Conservation (phyloP, 345 rosid species). For the Eucalyptus shirleyi region DNA sequence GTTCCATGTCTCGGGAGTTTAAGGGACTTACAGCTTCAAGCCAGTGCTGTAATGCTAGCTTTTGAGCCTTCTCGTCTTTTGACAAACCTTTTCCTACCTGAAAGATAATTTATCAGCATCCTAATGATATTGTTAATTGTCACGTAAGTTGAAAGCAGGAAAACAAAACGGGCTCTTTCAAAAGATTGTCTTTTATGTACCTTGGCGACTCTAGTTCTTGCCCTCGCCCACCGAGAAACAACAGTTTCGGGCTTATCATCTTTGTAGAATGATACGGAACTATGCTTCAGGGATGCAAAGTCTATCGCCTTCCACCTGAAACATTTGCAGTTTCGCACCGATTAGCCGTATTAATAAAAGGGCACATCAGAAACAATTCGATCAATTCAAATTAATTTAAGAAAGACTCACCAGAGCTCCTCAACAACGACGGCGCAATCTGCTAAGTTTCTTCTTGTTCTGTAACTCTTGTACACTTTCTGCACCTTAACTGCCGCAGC, state of each 20-base stretch:
- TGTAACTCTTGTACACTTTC: constrained; percentile 82
- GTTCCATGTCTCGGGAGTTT: neutral
- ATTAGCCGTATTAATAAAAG: neutral
- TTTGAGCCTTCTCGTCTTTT: constrained; percentile 82
- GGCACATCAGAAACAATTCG: neutral
- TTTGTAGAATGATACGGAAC: constrained; percentile 52
- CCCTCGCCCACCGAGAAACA: constrained; percentile 83
- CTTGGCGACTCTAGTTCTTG: constrained; percentile 90
- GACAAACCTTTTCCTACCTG: constrained; percentile 89
- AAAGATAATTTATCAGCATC: neutral
- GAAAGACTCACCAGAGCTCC: constrained; percentile 48
- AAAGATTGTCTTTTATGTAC: constrained; percentile 1
- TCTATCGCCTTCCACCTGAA: constrained; percentile 92
- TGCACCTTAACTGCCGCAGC: constrained; percentile 86
- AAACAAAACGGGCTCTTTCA: too few relatives aligned
- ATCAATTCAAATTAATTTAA: neutral
- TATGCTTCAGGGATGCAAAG: constrained; percentile 53
- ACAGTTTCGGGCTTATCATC: constrained; percentile 71
- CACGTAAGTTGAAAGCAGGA: neutral
- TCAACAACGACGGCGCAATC: constrained; percentile 91
- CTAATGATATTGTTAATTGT: neutral
- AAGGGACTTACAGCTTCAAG: constrained; percentile 80
- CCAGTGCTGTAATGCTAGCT: constrained; percentile 88
- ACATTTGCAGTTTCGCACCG: neutral
- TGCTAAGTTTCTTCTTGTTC: constrained; percentile 86